These are phyloP conservation scores for Pseudozyma sp. DNA, from an alignment of 1,284 basidiomycete genomes.

Conservation along the genomic window DNA sequence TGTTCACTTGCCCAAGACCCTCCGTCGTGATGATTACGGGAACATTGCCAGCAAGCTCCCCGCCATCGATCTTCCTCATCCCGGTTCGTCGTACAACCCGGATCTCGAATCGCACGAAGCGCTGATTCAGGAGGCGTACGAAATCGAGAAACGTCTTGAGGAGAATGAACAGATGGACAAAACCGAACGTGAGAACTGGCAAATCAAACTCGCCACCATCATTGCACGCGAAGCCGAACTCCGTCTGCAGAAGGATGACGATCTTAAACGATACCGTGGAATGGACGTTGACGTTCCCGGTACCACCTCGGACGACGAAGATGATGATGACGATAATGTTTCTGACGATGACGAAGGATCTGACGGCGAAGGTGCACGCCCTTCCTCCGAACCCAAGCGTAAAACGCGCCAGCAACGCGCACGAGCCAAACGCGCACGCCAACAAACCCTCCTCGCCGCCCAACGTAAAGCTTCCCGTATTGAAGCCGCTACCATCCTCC, in stretches of 20 bases:
- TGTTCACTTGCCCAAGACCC: constrained; percentile 30
- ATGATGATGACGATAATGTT: constrained; percentile 10
- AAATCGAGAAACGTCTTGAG: constrained; percentile 76
- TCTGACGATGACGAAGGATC: constrained; percentile 11
- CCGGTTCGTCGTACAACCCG: constrained; percentile 95
- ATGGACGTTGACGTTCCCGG: constrained; percentile 45
- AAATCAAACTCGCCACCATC: constrained; percentile 31
- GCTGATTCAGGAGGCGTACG: constrained; percentile 79
- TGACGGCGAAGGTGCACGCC: constrained; percentile 5
- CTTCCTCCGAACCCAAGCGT: constrained; percentile 34
- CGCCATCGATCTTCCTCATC: constrained; percentile 81
- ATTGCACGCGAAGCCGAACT: constrained; percentile 39
- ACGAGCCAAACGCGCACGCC: constrained; percentile 40
- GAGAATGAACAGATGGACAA: constrained; percentile 72
- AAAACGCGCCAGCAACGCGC: constrained; percentile 54
- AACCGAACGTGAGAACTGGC: constrained; percentile 27
- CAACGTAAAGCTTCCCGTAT: constrained; percentile 47
- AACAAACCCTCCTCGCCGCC: constrained; percentile 20
- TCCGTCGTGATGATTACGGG: constrained; percentile 24
- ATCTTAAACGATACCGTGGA: constrained; percentile 35
- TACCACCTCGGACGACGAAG: constrained; percentile 16
- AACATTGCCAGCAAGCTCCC: constrained; percentile 68
- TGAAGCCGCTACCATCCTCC: constrained; percentile 40
- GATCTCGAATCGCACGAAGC: constrained; percentile 80
- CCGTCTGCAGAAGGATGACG: constrained; percentile 24